Conservation (phyloP, 148 eudicot species). For the Vaccinium vitisidaea region DNA sequence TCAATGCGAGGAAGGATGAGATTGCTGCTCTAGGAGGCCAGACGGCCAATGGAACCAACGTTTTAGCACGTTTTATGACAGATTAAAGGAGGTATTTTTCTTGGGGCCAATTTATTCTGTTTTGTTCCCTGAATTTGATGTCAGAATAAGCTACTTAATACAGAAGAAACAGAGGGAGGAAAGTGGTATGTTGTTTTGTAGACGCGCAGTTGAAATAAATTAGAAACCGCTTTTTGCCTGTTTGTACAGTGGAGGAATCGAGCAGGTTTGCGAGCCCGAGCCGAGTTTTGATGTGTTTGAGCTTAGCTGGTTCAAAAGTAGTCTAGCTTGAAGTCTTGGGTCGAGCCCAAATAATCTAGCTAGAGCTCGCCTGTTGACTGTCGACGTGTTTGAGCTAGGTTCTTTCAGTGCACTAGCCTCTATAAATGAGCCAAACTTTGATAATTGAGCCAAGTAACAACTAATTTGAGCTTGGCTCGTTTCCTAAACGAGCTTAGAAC, state of each 20-base stretch:
- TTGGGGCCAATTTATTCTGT: background rate
- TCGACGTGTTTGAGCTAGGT: too few species aligned
- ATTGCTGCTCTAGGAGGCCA: constrained; percentile 97
- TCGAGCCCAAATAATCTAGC: too few species aligned
- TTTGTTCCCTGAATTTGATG: background rate
- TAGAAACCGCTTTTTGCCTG: background rate
- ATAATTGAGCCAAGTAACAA: too few species aligned
- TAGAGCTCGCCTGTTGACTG: too few species aligned
- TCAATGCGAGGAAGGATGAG: constrained; percentile 85
- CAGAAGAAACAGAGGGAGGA: background rate
- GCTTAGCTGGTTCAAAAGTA: too few species aligned
- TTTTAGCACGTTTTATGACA: constrained; percentile 91
- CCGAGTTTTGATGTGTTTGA: too few species aligned
- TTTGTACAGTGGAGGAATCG: background rate
- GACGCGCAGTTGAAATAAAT: background rate
- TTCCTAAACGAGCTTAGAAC: too few species aligned
- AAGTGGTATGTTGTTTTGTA: background rate
- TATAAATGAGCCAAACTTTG: too few species aligned
- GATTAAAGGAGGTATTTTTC: constrained; percentile 74
- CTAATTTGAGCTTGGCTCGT: too few species aligned
- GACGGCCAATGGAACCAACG: constrained; percentile 73
- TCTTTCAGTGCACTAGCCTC: too few species aligned
- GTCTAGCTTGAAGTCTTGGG: too few species aligned
- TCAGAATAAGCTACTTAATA: background rate
- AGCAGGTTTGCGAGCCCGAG: too few species aligned